Evolutionary conservation across 805 yeast species (phyloP).

Genomic region (Zygotorulaspora chibaensis): DNA sequence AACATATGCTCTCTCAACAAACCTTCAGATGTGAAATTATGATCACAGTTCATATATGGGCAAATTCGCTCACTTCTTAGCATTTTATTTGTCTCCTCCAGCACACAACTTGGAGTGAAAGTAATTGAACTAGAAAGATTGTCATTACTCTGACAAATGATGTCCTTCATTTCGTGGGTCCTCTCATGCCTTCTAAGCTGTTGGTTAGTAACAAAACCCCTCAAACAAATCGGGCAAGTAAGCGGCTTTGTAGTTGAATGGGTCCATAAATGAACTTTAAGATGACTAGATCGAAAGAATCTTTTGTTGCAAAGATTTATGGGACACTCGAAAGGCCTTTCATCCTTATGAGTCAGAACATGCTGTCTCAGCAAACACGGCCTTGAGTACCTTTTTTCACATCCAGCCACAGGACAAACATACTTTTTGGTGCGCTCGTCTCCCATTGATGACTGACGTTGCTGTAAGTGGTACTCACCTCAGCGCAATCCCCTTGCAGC

Average conservation of each 20-base stretch:
- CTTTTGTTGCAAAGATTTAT: slow-evolving; percentile 4
- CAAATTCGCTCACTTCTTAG: neutral
- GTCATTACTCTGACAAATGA: neutral
- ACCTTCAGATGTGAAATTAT: neutral
- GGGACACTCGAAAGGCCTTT: slow-evolving; percentile 9
- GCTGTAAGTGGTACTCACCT: too few relatives aligned
- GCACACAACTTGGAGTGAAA: neutral
- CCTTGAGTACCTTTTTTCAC: slow-evolving; percentile 9
- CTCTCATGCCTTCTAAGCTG: slow-evolving; percentile 7
- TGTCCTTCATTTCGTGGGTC: slow-evolving; percentile 3
- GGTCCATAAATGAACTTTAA: slow-evolving; percentile 7
- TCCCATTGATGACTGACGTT: neutral
- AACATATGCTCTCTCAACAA: slow-evolving; percentile 7
- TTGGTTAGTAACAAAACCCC: slow-evolving; percentile 11
- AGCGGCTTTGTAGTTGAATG: slow-evolving; percentile 6
- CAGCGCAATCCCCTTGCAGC: too few relatives aligned
- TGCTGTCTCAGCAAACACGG: slow-evolving; percentile 11
- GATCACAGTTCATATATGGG: slow-evolving; percentile 5
- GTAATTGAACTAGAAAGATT: neutral
- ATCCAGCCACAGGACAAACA: slow-evolving; percentile 5
- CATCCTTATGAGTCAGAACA: slow-evolving; percentile 7
- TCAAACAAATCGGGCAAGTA: slow-evolving; percentile 6
- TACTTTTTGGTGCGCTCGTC: slow-evolving; percentile 6
- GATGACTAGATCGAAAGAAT: slow-evolving; percentile 8
- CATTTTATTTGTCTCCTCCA: neutral